A percentile compares a stretch with the other conserved stretches of the same genome.
phyloP scores from a whole-genome alignment of 495 filamentous ascomycete species.

The Staphylotrichum longicolle region DNA sequence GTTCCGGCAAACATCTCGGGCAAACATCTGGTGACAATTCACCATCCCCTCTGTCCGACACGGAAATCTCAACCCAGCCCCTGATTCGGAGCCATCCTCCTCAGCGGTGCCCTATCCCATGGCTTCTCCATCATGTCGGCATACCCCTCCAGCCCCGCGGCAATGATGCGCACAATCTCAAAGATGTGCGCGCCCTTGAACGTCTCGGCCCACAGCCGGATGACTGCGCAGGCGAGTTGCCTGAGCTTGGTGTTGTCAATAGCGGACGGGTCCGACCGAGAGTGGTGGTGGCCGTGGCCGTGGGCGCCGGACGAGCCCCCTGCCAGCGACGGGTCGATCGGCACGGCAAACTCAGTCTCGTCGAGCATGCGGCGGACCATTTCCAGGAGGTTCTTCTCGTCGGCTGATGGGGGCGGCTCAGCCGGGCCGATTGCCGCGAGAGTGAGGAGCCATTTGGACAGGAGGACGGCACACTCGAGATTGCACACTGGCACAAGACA shows the following conservation, averaged over 20 bases:
- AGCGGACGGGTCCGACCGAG: constrained; percentile 38
- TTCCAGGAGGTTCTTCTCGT: constrained; percentile 63
- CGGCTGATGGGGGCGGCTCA: constrained; percentile 46
- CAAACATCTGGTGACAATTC: neutral
- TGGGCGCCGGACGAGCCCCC: constrained; percentile 25
- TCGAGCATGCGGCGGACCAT: constrained; percentile 73
- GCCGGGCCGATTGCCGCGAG: constrained; percentile 44
- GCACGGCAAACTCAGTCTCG: constrained; percentile 70
- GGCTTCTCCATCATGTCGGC: constrained; percentile 62
- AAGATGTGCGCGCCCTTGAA: constrained; percentile 68
- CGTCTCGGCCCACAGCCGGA: constrained; percentile 65
- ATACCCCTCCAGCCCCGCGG: constrained; percentile 59
- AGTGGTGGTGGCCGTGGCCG: constrained; percentile 35
- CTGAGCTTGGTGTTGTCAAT: constrained; percentile 54
- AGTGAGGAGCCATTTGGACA: constrained; percentile 54
- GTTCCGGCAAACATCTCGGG: neutral
- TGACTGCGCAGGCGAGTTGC: constrained; percentile 60
- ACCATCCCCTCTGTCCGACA: neutral
- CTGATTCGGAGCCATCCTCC: constrained; percentile 27
- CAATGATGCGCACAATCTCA: constrained; percentile 64
- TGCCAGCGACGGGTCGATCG: constrained; percentile 49
- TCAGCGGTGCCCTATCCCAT: constrained; percentile 47
- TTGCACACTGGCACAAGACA: constrained; percentile 51
- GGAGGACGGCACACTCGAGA: constrained; percentile 66
- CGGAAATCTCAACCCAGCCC: constrained; percentile 19